Base-by-base conservation (phyloP, 139 green algal species). In the Coccomyxa sp. region DNA sequence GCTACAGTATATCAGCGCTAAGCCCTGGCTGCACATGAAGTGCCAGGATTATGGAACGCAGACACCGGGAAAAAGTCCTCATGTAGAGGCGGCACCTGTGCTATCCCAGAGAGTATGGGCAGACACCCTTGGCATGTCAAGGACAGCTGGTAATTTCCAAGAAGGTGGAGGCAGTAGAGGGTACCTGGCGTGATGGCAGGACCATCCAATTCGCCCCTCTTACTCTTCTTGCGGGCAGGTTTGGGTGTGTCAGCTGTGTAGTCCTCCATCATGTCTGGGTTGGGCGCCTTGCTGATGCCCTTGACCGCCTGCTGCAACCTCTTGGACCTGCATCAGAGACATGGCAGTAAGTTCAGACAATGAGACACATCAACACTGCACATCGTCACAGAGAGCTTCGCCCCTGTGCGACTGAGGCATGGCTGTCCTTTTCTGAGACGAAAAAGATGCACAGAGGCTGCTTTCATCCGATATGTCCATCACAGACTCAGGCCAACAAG, bases 241-340 rank as follows among this genome's bases (percentile, higher is more conserved):
- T 44, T n/a, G n/a, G n/a, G n/a, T n/a, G n/a, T 29, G 12, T 55
- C 37, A 18, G 75, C 73, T 16, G 39, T 75, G 3, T 72, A 68
- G 7, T 37, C 44, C 44, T 88, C 74, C 68, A 85, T 80, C 34
- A 91, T 64, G 31, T 89, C 88, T 0, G 86, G 71, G 35, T 90
- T 80, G 14, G 74, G 54, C 1, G 71, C 58, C 41, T 87, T 87
- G 27, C 77, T 83, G 55, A 93, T 91, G 50, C 79, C 78, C 34
- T 77, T 69, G 38, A 94, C 84, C 2, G 90, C 90, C 75, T 85
- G 75, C 79, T 86, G 89, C 78, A 96, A 83, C 6, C 93, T 86
- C 78, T 89, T 90, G n/a, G n/a, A n/a, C n/a, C n/a, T n/a, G n/a
- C n/a, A n/a, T n/a, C n/a, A n/a, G n/a, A n/a, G n/a, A n/a, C n/a